Conservation (phyloP, 768 basidiomycete species). For the Pleurotus citrinopileatus region DNA sequence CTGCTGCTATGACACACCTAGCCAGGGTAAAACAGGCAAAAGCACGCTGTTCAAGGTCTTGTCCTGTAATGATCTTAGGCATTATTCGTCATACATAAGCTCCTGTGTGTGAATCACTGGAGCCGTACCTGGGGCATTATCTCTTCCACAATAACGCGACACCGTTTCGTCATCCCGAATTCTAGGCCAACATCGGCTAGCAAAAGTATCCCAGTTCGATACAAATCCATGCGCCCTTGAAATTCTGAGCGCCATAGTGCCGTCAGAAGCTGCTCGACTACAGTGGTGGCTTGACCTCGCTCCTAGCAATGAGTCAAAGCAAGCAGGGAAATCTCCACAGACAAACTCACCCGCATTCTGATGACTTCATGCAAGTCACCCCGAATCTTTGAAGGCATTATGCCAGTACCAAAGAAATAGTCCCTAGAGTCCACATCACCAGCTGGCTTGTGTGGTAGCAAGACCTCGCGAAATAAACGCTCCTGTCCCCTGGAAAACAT, state of each 20-base stretch:
- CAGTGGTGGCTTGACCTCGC: slow-evolving; percentile 57
- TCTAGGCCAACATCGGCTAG: slow-evolving; percentile 80
- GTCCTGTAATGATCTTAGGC: slow-evolving; percentile 61
- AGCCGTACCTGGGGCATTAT: slow-evolving; percentile 74
- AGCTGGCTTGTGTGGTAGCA: slow-evolving; percentile 57
- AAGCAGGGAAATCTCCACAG: neutral
- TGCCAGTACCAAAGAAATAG: slow-evolving; percentile 47
- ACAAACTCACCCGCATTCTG: slow-evolving; percentile 38
- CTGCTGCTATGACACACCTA: slow-evolving; percentile 68
- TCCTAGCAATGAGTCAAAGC: slow-evolving; percentile 46
- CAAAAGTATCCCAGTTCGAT: slow-evolving; percentile 66
- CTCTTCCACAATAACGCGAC: slow-evolving; percentile 65
- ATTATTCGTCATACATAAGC: neutral
- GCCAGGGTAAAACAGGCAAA: slow-evolving; percentile 72
- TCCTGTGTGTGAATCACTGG: neutral
- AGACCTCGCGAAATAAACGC: slow-evolving; percentile 61
- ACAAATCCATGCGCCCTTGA: slow-evolving; percentile 61
- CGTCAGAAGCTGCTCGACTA: slow-evolving; percentile 65
- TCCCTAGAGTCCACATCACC: slow-evolving; percentile 53
- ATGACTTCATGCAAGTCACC: slow-evolving; percentile 45
- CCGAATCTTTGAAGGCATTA: slow-evolving; percentile 37
- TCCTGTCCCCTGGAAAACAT: slow-evolving; percentile 51
- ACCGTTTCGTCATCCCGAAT: slow-evolving; percentile 70
- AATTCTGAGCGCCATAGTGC: slow-evolving; percentile 82
- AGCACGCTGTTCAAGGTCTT: slow-evolving; percentile 74